phyloP scores from a whole-genome alignment of 768 basidiomycete species.

The Xerocomus spinulosus region DNA sequence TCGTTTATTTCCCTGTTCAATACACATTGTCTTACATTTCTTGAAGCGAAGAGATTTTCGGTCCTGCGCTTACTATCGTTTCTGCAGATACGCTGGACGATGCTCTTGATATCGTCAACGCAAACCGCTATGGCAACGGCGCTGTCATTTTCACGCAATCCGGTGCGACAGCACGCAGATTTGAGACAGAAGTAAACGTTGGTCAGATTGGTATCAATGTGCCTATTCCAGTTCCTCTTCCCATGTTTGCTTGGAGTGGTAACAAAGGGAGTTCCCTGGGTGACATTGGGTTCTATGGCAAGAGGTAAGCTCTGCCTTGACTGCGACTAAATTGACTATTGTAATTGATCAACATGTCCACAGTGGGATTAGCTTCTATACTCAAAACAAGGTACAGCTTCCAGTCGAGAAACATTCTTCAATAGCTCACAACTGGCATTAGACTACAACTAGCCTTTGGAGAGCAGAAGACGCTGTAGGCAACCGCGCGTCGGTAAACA shows the following conservation, averaged over 20 bases:
- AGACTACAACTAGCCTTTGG: conserved; percentile 95
- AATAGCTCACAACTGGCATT: conserved; percentile 6
- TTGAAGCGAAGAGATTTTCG: conserved; percentile 88
- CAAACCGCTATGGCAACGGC: conserved; percentile 90
- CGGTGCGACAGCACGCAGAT: conserved; percentile 91
- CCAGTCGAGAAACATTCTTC: background rate
- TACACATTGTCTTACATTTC: background rate
- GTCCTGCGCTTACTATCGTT: conserved; percentile 79
- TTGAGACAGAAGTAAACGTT: conserved; percentile 82
- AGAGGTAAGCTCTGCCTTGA: conserved; percentile 46
- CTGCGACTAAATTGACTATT: no score
- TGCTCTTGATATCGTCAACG: conserved; percentile 84
- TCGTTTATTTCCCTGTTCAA: background rate
- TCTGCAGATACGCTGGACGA: conserved; percentile 83
- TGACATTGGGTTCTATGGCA: conserved; percentile 89
- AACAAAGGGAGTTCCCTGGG: conserved; percentile 86
- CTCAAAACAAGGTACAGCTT: conserved; percentile 82
- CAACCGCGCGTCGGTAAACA: conserved; percentile 75
- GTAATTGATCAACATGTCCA: conserved; percentile 1
- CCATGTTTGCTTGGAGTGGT: conserved; percentile 96
- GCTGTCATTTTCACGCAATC: conserved; percentile 95
- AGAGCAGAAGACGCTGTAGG: conserved; percentile 79
- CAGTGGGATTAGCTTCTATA: conserved; percentile 93
- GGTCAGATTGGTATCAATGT: conserved; percentile 94
- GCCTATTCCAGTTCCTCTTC: conserved; percentile 86